Percentiles rank a stretch among this genome's conserved stretches.
Evolutionary conservation across 768 basidiomycete genomes (phyloP).

Genomic region (Saitozyma podzolica): DNA sequence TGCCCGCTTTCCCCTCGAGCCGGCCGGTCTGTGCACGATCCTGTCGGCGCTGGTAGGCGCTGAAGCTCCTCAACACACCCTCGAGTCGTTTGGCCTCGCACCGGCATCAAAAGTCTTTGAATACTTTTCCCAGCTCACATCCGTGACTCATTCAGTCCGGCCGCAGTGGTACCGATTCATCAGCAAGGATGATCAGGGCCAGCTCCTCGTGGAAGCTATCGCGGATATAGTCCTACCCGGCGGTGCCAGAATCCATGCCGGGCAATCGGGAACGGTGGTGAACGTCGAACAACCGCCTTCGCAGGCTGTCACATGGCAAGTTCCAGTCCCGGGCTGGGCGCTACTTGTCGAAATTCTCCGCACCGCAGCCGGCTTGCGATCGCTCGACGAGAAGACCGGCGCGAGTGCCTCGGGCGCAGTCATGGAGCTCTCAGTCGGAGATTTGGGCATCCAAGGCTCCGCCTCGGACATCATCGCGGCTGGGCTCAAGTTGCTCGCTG

Average conservation of each 20-base stretch:
- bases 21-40: conserved; percentile 67
- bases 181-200: conserved; percentile 64
- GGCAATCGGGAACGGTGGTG: conserved; percentile 68
- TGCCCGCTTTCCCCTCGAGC: conserved; percentile 78
- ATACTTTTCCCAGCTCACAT: conserved; percentile 70
- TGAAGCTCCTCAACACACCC: conserved; percentile 1
- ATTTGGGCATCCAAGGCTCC: conserved; percentile 64
- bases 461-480: conserved; percentile 70
- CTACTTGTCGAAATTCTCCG: conserved; percentile 76
- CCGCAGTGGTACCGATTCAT: conserved; percentile 64
- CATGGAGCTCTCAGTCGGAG: conserved; percentile 29
- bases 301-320: conserved; percentile 75
- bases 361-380: conserved; percentile 20
- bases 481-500: conserved; percentile 74
- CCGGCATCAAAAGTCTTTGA: conserved; percentile 72
- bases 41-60: conserved; percentile 67
- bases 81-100: conserved; percentile 26
- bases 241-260: conserved; percentile 67
- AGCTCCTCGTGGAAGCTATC: conserved; percentile 57
- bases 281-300: conserved; percentile 65
- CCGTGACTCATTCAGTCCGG: conserved; percentile 72
- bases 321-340: conserved; percentile 76
- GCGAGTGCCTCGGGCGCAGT: conserved; percentile 2
- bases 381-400: conserved; percentile 7
- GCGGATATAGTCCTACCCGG: conserved; percentile 53